These are phyloP conservation scores for Neonectria magnoliae DNA, from an alignment of 2,329 filamentous ascomycete species.

Conservation along the genomic window DNA sequence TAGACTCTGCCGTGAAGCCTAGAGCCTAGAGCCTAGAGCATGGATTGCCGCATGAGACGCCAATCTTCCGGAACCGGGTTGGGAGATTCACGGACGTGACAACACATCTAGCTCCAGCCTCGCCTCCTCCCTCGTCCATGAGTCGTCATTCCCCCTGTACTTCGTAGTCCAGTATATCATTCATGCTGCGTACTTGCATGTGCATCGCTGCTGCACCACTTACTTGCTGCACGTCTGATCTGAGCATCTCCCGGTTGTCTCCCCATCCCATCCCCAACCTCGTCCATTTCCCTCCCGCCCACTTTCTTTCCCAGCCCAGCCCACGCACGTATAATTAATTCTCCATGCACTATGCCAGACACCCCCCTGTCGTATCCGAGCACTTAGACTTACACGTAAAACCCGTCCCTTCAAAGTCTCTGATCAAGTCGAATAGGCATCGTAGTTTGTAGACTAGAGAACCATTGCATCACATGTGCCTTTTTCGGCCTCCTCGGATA, in stretches of 20 bases:
- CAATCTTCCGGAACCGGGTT: conserved; percentile 25
- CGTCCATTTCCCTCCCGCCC: not conserved
- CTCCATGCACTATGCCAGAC: conserved; percentile 2
- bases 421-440: no score
- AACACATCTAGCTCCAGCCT: conserved; percentile 28
- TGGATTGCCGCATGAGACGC: conserved; percentile 27
- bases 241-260: not conserved
- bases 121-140: not conserved
- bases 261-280: not conserved
- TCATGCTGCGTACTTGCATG: not conserved
- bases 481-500: no score
- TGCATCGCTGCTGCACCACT: not conserved
- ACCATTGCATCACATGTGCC: no score
- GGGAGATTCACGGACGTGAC: conserved; percentile 24
- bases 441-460: no score
- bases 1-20: not conserved
- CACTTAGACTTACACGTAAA: not conserved
- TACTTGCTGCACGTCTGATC: not conserved
- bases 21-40: not conserved
- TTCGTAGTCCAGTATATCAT: no score
- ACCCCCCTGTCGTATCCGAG: conserved; percentile 12
- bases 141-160: no score
- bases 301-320: not conserved
- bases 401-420: not conserved
- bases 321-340: not conserved